These are phyloP conservation scores for Ilyonectria destructans DNA, from an alignment of 2,329 filamentous ascomycete species.

Conservation along the genomic window DNA sequence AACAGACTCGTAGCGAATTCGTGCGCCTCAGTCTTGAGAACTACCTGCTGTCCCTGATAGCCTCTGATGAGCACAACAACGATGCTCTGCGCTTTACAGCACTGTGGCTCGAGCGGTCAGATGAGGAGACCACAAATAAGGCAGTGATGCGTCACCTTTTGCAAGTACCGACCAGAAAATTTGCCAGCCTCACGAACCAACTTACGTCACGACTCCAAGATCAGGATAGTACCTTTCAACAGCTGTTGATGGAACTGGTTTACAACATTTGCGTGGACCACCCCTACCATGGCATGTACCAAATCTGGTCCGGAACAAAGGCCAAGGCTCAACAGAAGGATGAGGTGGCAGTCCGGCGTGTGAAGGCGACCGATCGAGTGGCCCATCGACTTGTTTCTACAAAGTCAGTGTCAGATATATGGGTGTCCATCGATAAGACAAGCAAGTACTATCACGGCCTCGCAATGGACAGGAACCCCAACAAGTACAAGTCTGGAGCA, in stretches of 20 bases:
- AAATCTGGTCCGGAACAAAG: conserved; percentile 89
- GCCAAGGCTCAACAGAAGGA: conserved; percentile 81
- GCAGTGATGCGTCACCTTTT: conserved; percentile 80
- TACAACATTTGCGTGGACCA: conserved; percentile 91
- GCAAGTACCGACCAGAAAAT: conserved; percentile 90
- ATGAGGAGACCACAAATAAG: conserved; percentile 82
- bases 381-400: conserved; percentile 73
- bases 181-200: conserved; percentile 95
- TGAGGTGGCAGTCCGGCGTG: conserved; percentile 80
- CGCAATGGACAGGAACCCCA: conserved; percentile 76
- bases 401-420: conserved; percentile 69
- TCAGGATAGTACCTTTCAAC: conserved; percentile 81
- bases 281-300: conserved; percentile 97
- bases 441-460: conserved; percentile 78
- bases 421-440: conserved; percentile 81
- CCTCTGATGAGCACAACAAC: conserved; percentile 91
- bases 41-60: conserved; percentile 87
- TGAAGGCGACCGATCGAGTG: conserved; percentile 80
- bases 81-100: conserved; percentile 94
- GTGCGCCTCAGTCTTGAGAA: conserved; percentile 93
- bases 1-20: conserved; percentile 84
- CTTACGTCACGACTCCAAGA: conserved; percentile 92
- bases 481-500: conserved; percentile 77
- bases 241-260: conserved; percentile 80
- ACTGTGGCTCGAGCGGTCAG: conserved; percentile 91